Evolutionary conservation across 2,329 filamentous ascomycete species (phyloP).

Genomic region (Dothistroma septosporum): DNA sequence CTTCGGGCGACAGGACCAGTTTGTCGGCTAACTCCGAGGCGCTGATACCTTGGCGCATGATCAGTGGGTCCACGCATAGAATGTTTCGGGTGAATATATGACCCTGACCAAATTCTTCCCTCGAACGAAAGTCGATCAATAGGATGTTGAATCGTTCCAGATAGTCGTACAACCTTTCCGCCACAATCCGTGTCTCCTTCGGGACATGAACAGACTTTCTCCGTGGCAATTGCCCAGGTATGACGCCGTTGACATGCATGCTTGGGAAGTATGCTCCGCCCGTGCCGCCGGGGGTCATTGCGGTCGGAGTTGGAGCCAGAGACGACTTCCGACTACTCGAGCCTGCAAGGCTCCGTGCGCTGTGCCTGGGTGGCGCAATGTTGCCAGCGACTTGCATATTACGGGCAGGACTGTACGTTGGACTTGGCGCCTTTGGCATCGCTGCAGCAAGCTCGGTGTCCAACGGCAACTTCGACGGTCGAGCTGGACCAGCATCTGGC

Average conservation of each 20-base stretch:
- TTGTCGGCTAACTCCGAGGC: slow-evolving; percentile 63
- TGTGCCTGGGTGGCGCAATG: slow-evolving; percentile 62
- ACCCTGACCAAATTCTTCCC: slow-evolving; percentile 78
- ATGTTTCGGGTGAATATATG: slow-evolving; percentile 81
- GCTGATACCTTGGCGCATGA: slow-evolving; percentile 63
- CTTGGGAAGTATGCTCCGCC: slow-evolving; percentile 43
- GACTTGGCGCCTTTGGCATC: slow-evolving; percentile 67
- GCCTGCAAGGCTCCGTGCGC: slow-evolving; percentile 60
- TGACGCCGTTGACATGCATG: slow-evolving; percentile 16
- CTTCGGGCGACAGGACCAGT: slow-evolving; percentile 65
- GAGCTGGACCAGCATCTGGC: slow-evolving; percentile 40
- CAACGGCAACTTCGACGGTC: slow-evolving; percentile 46
- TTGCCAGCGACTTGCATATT: slow-evolving; percentile 64
- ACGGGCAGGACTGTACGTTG: slow-evolving; percentile 73
- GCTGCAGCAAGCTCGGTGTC: slow-evolving; percentile 51
- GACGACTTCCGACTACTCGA: slow-evolving; percentile 51
- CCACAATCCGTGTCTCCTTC: slow-evolving; percentile 60
- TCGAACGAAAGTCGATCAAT: slow-evolving; percentile 77
- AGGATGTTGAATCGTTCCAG: slow-evolving; percentile 66
- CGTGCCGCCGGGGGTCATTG: slow-evolving; percentile 36
- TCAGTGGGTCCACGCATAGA: slow-evolving; percentile 85
- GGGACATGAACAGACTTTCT: slow-evolving; percentile 47
- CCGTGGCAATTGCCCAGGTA: slow-evolving; percentile 26
- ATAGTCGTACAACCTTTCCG: slow-evolving; percentile 66
- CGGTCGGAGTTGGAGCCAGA: slow-evolving; percentile 34